These are phyloP conservation scores for Voacanga thouarsii DNA, from an alignment of 257 asterid genomes.

Conservation along the genomic window DNA sequence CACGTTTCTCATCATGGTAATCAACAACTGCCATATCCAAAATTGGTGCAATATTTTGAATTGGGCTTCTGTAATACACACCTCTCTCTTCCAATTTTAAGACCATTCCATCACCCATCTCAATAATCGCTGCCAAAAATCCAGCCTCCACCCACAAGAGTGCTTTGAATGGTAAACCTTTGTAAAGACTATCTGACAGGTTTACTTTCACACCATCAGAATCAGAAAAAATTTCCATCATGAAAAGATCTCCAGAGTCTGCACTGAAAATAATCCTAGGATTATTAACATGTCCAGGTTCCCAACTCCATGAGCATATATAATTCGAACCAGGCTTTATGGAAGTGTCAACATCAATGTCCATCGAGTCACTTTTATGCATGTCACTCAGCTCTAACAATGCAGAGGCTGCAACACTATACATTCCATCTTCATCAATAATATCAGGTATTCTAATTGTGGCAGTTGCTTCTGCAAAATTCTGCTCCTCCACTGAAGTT, in stretches of 20 bases:
- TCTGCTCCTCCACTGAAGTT: slow-evolving; percentile 53
- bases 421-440: slow-evolving; percentile 85
- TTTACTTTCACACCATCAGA: slow-evolving; percentile 56
- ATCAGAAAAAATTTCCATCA: slow-evolving; percentile 66
- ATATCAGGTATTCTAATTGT: slow-evolving; percentile 65
- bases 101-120: slow-evolving; percentile 97
- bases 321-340: slow-evolving; percentile 65
- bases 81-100: slow-evolving; percentile 70
- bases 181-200: slow-evolving; percentile 81
- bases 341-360: slow-evolving; percentile 57
- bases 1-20: slow-evolving; percentile 72
- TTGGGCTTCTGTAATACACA: slow-evolving; percentile 63
- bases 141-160: slow-evolving; percentile 87
- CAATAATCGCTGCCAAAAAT: slow-evolving; percentile 73
- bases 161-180: slow-evolving; percentile 66
- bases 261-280: slow-evolving; percentile 79
- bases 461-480: slow-evolving; percentile 36
- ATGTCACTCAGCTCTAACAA: slow-evolving; percentile 90
- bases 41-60: slow-evolving; percentile 90
- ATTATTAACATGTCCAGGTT: slow-evolving; percentile 48
- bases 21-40: slow-evolving; percentile 88
- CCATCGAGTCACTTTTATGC: slow-evolving; percentile 84
- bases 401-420: slow-evolving; percentile 95
- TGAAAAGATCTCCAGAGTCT: slow-evolving; percentile 82
- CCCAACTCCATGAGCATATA: slow-evolving; percentile 97